Percentiles rank a stretch among this genome's conserved stretches.
Evolutionary conservation across 108 stramenopile genomes (phyloP).

Genomic region (Schizochytrium sp.): DNA sequence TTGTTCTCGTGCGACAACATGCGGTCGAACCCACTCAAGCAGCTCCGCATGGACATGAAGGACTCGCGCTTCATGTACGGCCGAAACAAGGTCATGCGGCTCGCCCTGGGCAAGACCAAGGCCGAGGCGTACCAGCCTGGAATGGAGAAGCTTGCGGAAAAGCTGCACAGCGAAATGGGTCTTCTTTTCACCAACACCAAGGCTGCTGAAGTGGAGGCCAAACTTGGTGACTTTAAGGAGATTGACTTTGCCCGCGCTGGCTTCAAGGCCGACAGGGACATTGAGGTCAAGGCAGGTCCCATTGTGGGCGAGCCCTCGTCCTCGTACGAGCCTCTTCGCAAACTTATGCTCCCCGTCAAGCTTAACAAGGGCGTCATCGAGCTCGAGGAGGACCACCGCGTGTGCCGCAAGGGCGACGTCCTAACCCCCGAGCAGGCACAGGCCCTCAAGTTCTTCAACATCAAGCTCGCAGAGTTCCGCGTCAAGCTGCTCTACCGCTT

Average conservation of each 20-base stretch:
- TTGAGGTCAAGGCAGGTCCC: conserved; percentile 4
- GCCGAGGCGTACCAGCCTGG: conserved; percentile 2
- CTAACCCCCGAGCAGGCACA: conserved; percentile 10
- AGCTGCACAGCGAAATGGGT: neutral
- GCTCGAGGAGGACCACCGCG: neutral
- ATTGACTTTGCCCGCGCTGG: conserved; percentile 22
- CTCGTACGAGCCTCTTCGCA: conserved; percentile 16
- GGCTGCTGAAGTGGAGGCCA: neutral
- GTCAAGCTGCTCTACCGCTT: neutral
- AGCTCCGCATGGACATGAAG: neutral
- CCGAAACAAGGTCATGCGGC: conserved; percentile 21
- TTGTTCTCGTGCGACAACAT: conserved; percentile 24
- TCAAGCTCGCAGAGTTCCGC: neutral
- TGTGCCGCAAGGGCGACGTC: conserved; percentile 14
- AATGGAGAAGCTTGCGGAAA: neutral
- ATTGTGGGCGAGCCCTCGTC: neutral
- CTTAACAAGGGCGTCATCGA: conserved; percentile 14
- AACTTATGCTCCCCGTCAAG: conserved; percentile 22
- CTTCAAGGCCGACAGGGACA: neutral
- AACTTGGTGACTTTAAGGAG: neutral
- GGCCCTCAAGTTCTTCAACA: neutral
- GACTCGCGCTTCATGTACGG: conserved; percentile 24
- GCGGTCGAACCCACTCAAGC: conserved; percentile 20
- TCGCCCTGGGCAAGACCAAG: conserved; percentile 18
- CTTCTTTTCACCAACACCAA: conserved; percentile 21